Base-by-base conservation (phyloP, 164 flowering plant species). In the Vitis amurensis region DNA sequence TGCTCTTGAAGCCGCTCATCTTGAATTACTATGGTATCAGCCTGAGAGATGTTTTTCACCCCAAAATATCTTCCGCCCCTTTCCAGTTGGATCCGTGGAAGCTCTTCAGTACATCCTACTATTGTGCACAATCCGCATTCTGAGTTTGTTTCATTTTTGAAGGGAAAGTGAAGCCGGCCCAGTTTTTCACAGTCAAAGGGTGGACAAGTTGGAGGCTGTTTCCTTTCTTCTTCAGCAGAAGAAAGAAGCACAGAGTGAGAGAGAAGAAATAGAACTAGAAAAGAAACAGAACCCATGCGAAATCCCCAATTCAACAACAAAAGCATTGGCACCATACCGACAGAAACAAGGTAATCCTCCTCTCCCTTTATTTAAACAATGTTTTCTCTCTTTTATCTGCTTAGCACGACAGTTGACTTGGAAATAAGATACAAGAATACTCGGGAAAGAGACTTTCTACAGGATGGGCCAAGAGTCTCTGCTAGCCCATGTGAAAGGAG, bases 11-110 rank as follows among this genome's bases (percentile, higher is more conserved):
- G 56, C 37, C 1, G 50, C 0, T 2, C 0, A 49, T 76, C 79
- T 8, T 37, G 2, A 15, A 76, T 30, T 0, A 5, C 12, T 0
- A 77, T 49, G 51, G 30, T 11, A 11, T 53, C 11, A 9, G 10
- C 66, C 47, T 62, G 77, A 29, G 62, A 58, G n/a, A 70, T 63
- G 49, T 9, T 12, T 5, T 0, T 1, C 30, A 78, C 13, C 8
- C 60, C 14, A 59, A 63, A 74, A 67, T 67, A 37, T 17, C 44
- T 19, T 48, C 73, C 75, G n/a, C 29, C 67, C 23, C 19, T n/a
- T 10, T 53, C 55, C 17, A 78, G 37, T 16, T 74, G 75, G 14
- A 74, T 71, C 23, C 2, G 55, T 12, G 61, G 64, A 17, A 2
- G 2, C 1, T 8, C n/a, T 8, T n/a, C 2, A 2, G 19, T 14